Evolutionary conservation across 345 rosid species (phyloP).

Genomic region (Cardamine resedifolia): DNA sequence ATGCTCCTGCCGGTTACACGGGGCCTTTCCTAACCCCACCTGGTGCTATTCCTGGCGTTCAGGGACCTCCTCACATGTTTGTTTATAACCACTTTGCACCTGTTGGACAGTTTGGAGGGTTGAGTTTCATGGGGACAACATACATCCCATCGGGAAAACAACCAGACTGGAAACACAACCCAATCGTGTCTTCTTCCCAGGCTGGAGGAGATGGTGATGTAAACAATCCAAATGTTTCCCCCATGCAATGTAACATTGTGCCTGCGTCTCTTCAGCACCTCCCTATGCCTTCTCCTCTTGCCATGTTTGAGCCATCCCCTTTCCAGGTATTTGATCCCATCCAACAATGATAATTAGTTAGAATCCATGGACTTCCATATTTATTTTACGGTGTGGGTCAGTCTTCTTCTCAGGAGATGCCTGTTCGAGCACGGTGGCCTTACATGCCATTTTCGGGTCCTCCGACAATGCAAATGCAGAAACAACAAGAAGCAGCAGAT

Average conservation of each 20-base stretch:
- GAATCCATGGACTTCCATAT: slow-evolving; percentile 8
- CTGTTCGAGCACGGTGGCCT: slow-evolving; percentile 80
- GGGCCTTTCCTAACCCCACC: slow-evolving; percentile 91
- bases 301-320: slow-evolving; percentile 87
- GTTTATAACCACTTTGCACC: slow-evolving; percentile 98
- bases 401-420: slow-evolving; percentile 72
- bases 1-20: slow-evolving; percentile 79
- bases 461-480: slow-evolving; percentile 63
- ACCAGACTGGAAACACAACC: slow-evolving; percentile 92
- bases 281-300: slow-evolving; percentile 49
- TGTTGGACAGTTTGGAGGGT: slow-evolving; percentile 94
- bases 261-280: slow-evolving; percentile 78
- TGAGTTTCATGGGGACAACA: slow-evolving; percentile 95
- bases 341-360: slow-evolving; percentile 22
- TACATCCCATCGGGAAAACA: slow-evolving; percentile 90
- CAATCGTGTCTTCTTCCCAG: slow-evolving; percentile 53
- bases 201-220: slow-evolving; percentile 64
- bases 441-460: slow-evolving; percentile 63
- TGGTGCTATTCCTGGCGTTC: slow-evolving; percentile 85
- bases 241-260: slow-evolving; percentile 64
- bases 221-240: slow-evolving; percentile 52
- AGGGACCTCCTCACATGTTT: slow-evolving; percentile 94
- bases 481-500: slow-evolving; percentile 50
- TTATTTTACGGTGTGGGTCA: slow-evolving; percentile 35
- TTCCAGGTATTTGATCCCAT: slow-evolving; percentile 65